Evolutionary conservation across 306 rosid species (phyloP).

Genomic region (Prosopis cineraria): DNA sequence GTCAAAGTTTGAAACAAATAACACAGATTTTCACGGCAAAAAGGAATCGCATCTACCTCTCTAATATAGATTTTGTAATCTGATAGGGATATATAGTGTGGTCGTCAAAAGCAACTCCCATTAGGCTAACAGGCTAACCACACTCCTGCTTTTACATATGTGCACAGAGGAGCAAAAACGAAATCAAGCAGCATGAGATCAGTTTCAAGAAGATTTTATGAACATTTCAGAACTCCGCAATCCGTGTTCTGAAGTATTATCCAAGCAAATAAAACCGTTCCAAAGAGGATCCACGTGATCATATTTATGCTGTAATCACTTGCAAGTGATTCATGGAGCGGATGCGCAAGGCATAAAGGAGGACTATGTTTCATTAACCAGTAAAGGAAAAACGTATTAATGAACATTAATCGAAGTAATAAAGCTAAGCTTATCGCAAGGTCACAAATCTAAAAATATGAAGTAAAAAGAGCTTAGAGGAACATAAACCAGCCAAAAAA

Average conservation of each 20-base stretch:
- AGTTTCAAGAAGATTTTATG: background rate
- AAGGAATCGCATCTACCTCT: slow-evolving; percentile 9
- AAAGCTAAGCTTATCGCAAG: background rate
- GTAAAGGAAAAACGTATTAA: background rate
- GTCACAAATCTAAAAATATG: background rate
- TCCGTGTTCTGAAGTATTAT: background rate
- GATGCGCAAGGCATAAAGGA: background rate
- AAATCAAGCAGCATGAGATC: background rate
- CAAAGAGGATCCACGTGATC: slow-evolving; percentile 13
- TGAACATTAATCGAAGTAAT: background rate
- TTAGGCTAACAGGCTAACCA: background rate
- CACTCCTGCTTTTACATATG: background rate
- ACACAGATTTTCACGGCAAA: background rate
- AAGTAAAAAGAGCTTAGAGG: background rate
- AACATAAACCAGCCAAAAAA: background rate
- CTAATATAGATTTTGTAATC: background rate
- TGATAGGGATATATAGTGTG: background rate
- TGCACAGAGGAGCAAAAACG: background rate
- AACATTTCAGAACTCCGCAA: background rate
- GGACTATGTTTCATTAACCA: background rate
- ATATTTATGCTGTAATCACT: background rate
- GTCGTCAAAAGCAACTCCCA: background rate
- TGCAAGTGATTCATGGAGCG: background rate
- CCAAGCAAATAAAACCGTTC: background rate
- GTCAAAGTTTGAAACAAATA: slow-evolving; percentile 10